A percentile compares a stretch with the other conserved stretches of the same genome.
Evolutionary conservation across 1,139 yeast genomes (phyloP).

Genomic region (Blastobotrys buckinghamii): DNA sequence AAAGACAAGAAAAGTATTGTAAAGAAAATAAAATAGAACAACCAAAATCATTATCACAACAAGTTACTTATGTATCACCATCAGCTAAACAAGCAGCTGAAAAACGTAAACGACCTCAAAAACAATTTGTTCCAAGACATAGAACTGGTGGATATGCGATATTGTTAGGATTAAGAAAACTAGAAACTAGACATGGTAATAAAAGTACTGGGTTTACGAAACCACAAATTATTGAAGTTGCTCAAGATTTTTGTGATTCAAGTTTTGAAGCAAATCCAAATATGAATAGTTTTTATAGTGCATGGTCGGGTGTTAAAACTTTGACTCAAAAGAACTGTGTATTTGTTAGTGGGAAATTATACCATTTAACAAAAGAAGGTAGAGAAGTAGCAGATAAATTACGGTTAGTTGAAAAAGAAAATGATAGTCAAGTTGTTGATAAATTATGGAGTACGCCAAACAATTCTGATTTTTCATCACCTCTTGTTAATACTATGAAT

Average conservation of each 20-base stretch:
- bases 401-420: slow-evolving; percentile 39
- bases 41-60: slow-evolving; percentile 32
- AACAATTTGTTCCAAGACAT: slow-evolving; percentile 64
- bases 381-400: slow-evolving; percentile 54
- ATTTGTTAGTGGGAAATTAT: slow-evolving; percentile 51
- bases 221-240: slow-evolving; percentile 51
- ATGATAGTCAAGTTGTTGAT: slow-evolving; percentile 2
- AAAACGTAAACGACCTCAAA: slow-evolving; percentile 30
- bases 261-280: slow-evolving; percentile 62
- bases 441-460: slow-evolving; percentile 14
- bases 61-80: slow-evolving; percentile 11
- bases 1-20: slow-evolving; percentile 44
- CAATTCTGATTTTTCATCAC: slow-evolving; percentile 6
- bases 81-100: slow-evolving; percentile 4
- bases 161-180: slow-evolving; percentile 52
- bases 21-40: slow-evolving; percentile 35
- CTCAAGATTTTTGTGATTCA: slow-evolving; percentile 56
- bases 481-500: neutral
- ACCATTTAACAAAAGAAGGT: slow-evolving; percentile 71
- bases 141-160: slow-evolving; percentile 89
- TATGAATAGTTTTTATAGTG: slow-evolving; percentile 54
- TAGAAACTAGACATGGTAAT: slow-evolving; percentile 40
- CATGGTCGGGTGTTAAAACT: slow-evolving; percentile 72
- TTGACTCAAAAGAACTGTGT: slow-evolving; percentile 50
- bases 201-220: slow-evolving; percentile 46